Base-by-base conservation (phyloP, 2,329 filamentous ascomycete genomes). In the Verticillium nonalfalfae region DNA sequence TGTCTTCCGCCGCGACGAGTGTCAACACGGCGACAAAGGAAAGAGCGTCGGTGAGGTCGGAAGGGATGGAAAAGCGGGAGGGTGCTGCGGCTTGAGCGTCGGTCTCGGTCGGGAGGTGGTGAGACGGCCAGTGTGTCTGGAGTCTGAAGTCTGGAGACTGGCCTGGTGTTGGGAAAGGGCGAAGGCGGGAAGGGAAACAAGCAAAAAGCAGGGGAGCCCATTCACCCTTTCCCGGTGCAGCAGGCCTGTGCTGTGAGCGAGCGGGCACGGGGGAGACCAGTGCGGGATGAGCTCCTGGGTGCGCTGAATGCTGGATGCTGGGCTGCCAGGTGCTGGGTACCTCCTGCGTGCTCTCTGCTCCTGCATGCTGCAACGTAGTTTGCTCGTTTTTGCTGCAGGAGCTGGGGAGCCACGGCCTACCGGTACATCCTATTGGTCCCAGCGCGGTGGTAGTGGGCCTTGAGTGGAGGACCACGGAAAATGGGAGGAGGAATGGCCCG, bases 151-250 rank as follows among this genome's bases (percentile, higher is more conserved):
- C 63, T 61, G 61, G 63, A 63, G 59, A 56, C 59, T 59, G 63
- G 45, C 60, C 63, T 63, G 63, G 62, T 56, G 61, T 64, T 61
- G 61, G 59, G 62, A 63, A 63, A 64, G 62, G 40, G 40, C 40
- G 40, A 50, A 18, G 9, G 40, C 40, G 21, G 56, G 18, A 36
- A 45, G 56, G 36, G 34, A 58, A 45, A 40, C 57, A 58, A 58
- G 57, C 57, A 50, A 50, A 50, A 50, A 50, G 40, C 40, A 50
- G 40, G 40, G 40, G 40, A 50, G 40, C 40, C 40, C 40, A 50
- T 50, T 50, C 40, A 50, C 40, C 40, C 40, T 50, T 50, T 50
- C 40, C n/a, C 40, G 40, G n/a, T 50, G 40, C 40, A 50, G 40
- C 18, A 50, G 40, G 40, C 40, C 40, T 50, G 40, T 50, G 40